Evolutionary conservation across 2,329 filamentous ascomycete genomes (phyloP), one percentile per base, ranked within the genome.

Genomic region (Fusarium nurragi): DNA sequence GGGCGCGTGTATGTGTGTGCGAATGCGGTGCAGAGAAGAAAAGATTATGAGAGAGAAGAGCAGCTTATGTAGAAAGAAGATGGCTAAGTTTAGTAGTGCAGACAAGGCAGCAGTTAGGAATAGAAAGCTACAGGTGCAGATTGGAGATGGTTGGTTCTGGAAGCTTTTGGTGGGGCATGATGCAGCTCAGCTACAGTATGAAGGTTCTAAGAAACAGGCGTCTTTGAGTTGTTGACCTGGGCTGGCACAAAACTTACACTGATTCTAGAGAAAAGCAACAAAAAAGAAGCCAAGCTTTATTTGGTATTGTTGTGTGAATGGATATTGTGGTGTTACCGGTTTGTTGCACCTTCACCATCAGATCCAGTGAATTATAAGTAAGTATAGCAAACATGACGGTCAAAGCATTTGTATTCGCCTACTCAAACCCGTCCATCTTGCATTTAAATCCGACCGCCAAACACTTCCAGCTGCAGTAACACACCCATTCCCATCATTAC

Each of bases 151-250:
- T 64, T 64, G 65, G 60, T 74, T 74, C 69, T 73, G 67, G 72
- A 77, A 76, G 75, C 73, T 76, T 34, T 69, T 49, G 70, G 54
- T 72, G 73, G 70, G 73, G 71, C 44, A 52, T 37, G 38, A 51
- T 34, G 41, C 18, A 39, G 41, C 36, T 32, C 16, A 16, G 26
- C 26, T 30, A 14, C 10, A 7, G 6, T 14, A 14, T 14, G 13
- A n/a, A n/a, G n/a, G n/a, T n/a, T n/a, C n/a, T n/a, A n/a, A n/a
- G n/a, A n/a, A n/a, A n/a, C n/a, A n/a, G n/a, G n/a, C n/a, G n/a
- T n/a, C n/a, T n/a, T n/a, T 28, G 26, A 28, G 26, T 11, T 28
- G n/a, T 28, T 28, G 6, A 5, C 11, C 26, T 28, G 26, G 26
- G 11, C 13, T 28, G 13, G 26, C 26, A 28, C 12, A 28, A 28